Base-by-base conservation (phyloP, 805 yeast species). In the Ogataea paraovalis region DNA sequence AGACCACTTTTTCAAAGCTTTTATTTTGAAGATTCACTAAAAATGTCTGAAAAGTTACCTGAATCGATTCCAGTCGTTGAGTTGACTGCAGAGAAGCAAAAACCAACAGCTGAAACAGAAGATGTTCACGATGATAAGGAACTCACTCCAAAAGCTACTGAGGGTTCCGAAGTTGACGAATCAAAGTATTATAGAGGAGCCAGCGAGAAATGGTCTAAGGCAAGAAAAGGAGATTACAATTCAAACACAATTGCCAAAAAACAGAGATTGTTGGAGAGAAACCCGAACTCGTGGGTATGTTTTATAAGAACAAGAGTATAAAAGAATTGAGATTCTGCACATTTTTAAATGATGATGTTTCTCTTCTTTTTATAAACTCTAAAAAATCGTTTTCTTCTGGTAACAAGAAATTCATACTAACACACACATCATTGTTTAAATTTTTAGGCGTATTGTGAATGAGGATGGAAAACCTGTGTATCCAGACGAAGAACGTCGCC, bases 391-490 rank as follows among this genome's bases (percentile, higher is more conserved):
- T n/a, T n/a, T n/a, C n/a, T n/a, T n/a, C n/a, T n/a, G n/a, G n/a
- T n/a, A n/a, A n/a, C n/a, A n/a, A n/a, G n/a, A n/a, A n/a, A 25
- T 10, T 30, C 9, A 6, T 30, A 30, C 7, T 12, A 30, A 7
- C 34, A 30, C 14, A 30, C 14, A 30, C 21, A 25, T 44, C 33
- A 34, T 45, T 28, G 39, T 45, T 21, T 37, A 13, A 25, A 25
- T 7, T 7, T 25, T 32, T 49, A 68, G 72, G 69, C 80, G 60
- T 52, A 71, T 60, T 56, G 50, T 80, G 64, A 90, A 84, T 62
- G 85, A 71, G 16, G 67, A 80, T 25, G 92, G 91, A 12, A 74
- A 79, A 30, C 82, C 83, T 2, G 64, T 80, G 37, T 80, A 75
- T 37, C 51, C 51, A 8, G 74, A 72, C 47, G 87, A 80, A 53